Evolutionary conservation across 352 stramenopile genomes (phyloP).

Genomic region (Pythium folliculosum): DNA sequence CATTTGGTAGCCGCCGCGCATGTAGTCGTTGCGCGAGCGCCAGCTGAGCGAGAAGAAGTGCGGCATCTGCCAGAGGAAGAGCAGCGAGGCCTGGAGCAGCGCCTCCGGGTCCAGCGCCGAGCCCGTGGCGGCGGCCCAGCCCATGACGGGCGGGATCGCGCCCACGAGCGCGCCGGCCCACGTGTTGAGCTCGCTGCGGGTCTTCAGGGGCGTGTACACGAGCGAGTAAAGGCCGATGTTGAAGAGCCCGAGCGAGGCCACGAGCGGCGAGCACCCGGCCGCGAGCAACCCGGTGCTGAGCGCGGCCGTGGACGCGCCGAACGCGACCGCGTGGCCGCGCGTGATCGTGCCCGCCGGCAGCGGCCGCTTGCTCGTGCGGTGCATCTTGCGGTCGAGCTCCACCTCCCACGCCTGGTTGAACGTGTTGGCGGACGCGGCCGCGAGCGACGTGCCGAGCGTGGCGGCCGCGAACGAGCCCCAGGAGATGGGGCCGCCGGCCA

Average conservation of each 20-base stretch:
- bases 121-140: constrained; percentile 95
- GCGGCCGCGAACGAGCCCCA: constrained; percentile 86
- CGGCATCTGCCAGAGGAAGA: constrained; percentile 99
- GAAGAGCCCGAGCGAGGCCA: constrained; percentile 92
- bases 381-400: constrained; percentile 95
- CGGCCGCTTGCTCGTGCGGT: constrained; percentile 94
- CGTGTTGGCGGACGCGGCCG: constrained; percentile 93
- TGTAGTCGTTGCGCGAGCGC: constrained; percentile 94
- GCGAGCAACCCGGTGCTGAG: constrained; percentile 90
- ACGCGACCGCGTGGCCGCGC: constrained; percentile 76
- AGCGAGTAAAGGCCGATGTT: constrained; percentile 99
- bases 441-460: constrained; percentile 94
- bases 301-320: constrained; percentile 83
- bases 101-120: constrained; percentile 69
- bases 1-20: constrained; percentile 94
- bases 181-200: constrained; percentile 96
- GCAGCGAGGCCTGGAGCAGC: constrained; percentile 75
- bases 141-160: constrained; percentile 98
- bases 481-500: constrained; percentile 93
- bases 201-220: constrained; percentile 99
- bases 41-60: constrained; percentile 99
- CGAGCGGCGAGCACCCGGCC: constrained; percentile 93
- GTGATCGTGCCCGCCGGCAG: constrained; percentile 90
- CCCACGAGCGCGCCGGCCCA: constrained; percentile 99
- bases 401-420: constrained; percentile 99